These are phyloP conservation scores for Quercus wislizeni DNA, from an alignment of 306 rosid genomes.

Conservation along the genomic window DNA sequence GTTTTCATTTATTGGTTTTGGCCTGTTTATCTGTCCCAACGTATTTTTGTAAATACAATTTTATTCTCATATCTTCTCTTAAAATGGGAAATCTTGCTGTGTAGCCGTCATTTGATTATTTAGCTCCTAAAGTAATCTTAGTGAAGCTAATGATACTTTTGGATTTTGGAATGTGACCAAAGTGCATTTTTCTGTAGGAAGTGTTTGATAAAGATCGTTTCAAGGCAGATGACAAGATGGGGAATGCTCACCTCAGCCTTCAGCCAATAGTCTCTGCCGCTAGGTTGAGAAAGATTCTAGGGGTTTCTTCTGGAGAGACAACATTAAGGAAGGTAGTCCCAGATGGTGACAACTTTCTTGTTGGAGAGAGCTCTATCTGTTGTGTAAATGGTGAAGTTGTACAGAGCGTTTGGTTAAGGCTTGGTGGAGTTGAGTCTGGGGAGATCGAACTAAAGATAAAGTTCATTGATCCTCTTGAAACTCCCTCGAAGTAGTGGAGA, in stretches of 20 bases:
- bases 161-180: constrained; percentile 1
- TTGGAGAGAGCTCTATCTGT: constrained; percentile 73
- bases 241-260: constrained; percentile 79
- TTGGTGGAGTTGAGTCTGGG: constrained; percentile 81
- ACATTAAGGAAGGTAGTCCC: constrained; percentile 76
- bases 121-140: not conserved
- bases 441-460: constrained; percentile 80
- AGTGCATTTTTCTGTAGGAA: constrained; percentile 47
- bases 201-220: constrained; percentile 92
- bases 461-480: constrained; percentile 37
- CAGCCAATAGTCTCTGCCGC: constrained; percentile 87
- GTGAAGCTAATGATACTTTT: not conserved
- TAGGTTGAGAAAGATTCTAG: constrained; percentile 64
- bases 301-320: constrained; percentile 61
- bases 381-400: constrained; percentile 72
- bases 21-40: too few relatives aligned
- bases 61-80: not conserved
- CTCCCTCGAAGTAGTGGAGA: constrained; percentile 30
- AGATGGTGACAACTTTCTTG: constrained; percentile 73
- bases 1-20: not conserved
- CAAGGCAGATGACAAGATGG: constrained; percentile 97
- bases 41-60: not conserved
- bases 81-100: not conserved
- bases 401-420: constrained; percentile 92
- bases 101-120: not conserved